phyloP scores from a whole-genome alignment of 176 grass and related monocot species.

The Oryza punctata region DNA sequence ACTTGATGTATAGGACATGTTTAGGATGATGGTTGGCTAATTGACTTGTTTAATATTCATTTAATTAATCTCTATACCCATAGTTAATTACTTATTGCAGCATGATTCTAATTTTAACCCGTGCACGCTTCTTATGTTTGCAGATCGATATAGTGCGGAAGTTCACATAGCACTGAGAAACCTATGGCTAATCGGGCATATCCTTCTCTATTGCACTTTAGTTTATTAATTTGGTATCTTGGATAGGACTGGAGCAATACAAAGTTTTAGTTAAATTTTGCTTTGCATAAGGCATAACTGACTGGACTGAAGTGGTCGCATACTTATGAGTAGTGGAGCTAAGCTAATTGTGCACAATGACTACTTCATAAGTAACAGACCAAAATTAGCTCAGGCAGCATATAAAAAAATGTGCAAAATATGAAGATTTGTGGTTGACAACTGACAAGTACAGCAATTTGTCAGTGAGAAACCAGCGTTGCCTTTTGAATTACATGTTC shows the following conservation, averaged over 20 bases:
- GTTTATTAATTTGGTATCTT: constrained; percentile 5
- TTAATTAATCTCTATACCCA: not conserved
- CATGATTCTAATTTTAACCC: constrained; percentile 35
- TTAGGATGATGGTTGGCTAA: constrained; percentile 30
- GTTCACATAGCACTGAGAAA: constrained; percentile 48
- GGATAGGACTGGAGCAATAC: not conserved
- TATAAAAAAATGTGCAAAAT: not conserved
- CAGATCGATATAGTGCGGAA: constrained; percentile 28
- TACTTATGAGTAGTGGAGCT: not conserved
- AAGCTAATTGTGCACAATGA: not conserved
- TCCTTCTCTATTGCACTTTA: constrained; percentile 11
- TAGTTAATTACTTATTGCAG: not conserved
- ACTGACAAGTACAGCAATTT: not conserved
- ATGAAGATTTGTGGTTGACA: not conserved
- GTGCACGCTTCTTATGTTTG: constrained; percentile 32
- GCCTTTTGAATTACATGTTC: not conserved
- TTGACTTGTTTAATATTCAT: not conserved
- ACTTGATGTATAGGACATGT: not conserved
- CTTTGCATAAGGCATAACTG: not conserved
- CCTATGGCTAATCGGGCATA: not conserved
- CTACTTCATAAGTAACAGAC: not conserved
- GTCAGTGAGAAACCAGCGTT: not conserved
- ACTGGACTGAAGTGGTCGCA: not conserved
- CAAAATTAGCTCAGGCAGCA: not conserved
- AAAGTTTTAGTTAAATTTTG: not conserved